Percentiles rank a stretch among this genome's conserved stretches.
These are phyloP conservation scores for Alternaria conjuncta DNA, from an alignment of 2,329 filamentous ascomycete species.

Conservation along the genomic window DNA sequence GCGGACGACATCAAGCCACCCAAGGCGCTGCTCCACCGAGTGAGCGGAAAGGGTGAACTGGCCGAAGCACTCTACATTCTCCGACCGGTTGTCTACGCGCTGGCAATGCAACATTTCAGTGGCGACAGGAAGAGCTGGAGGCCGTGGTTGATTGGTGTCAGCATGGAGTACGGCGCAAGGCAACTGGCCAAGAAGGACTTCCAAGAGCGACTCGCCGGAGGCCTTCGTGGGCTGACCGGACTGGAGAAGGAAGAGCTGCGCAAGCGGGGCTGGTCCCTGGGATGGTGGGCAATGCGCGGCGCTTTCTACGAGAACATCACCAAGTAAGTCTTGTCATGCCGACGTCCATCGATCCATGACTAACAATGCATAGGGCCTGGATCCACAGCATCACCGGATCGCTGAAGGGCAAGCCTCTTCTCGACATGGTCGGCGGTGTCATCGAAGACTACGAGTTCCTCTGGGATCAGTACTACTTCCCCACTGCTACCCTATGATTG, in stretches of 20 bases:
- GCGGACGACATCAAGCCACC: constrained; percentile 97
- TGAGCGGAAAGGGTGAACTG: constrained; percentile 74
- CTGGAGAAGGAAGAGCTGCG: constrained; percentile 89
- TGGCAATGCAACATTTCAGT: constrained; percentile 76
- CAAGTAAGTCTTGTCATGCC: constrained; percentile 53
- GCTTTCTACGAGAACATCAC: constrained; percentile 95
- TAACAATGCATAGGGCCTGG: constrained; percentile 56
- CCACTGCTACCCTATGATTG: constrained; percentile 63
- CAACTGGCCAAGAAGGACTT: constrained; percentile 77
- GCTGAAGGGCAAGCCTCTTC: constrained; percentile 74
- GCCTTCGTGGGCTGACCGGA: constrained; percentile 77
- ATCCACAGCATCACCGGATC: constrained; percentile 73
- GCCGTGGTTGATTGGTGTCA: constrained; percentile 87
- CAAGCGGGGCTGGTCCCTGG: constrained; percentile 86
- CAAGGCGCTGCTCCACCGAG: constrained; percentile 80
- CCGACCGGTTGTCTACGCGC: constrained; percentile 83
- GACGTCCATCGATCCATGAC: not conserved
- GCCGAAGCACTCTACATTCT: constrained; percentile 94
- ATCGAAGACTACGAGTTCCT: constrained; percentile 96
- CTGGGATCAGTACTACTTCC: constrained; percentile 98
- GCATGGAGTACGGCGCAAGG: constrained; percentile 85
- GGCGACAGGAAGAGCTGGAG: constrained; percentile 82
- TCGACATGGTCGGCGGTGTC: constrained; percentile 82
- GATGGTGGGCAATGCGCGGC: constrained; percentile 97
- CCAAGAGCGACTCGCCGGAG: constrained; percentile 68